phyloP scores from a whole-genome alignment of 331 rosid species.

The Malus hybrid region DNA sequence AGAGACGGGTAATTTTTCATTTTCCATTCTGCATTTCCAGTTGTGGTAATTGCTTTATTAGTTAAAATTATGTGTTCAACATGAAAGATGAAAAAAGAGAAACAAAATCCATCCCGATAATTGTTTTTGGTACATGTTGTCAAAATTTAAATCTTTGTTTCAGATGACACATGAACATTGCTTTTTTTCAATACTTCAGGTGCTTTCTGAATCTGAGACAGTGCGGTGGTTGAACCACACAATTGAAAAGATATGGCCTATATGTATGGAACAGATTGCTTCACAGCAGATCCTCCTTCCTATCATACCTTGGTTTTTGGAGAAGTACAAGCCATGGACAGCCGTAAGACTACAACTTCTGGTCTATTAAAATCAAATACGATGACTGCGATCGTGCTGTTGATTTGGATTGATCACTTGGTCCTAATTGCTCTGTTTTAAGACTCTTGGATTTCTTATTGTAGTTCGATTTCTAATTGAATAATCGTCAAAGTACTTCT shows the following conservation, averaged over 20 bases:
- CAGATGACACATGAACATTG: background rate
- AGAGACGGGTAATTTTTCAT: constrained; percentile 59
- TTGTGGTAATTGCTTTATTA: background rate
- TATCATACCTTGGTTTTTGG: constrained; percentile 93
- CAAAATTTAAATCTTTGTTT: background rate
- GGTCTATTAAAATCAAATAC: background rate
- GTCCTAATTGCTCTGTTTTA: background rate
- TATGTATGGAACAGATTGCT: constrained; percentile 85
- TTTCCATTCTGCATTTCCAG: background rate
- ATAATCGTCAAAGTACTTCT: no score
- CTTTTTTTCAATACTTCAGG: constrained; percentile 35
- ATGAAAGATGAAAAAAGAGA: background rate
- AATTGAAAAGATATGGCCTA: constrained; percentile 90
- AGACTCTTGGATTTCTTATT: background rate
- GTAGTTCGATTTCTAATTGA: background rate
- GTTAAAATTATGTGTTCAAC: background rate
- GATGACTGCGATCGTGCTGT: background rate
- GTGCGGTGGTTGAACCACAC: constrained; percentile 95
- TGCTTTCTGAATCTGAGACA: constrained; percentile 87
- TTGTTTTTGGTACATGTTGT: background rate
- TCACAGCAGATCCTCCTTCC: constrained; percentile 90
- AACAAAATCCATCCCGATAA: background rate
- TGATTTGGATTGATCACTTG: constrained; percentile 2
- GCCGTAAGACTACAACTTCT: constrained; percentile 53
- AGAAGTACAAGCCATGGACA: constrained; percentile 99